Percentiles rank a stretch among this genome's conserved stretches.
These are phyloP conservation scores for Cyberlindnera petersonii DNA, from an alignment of 805 yeast genomes.

Conservation along the genomic window DNA sequence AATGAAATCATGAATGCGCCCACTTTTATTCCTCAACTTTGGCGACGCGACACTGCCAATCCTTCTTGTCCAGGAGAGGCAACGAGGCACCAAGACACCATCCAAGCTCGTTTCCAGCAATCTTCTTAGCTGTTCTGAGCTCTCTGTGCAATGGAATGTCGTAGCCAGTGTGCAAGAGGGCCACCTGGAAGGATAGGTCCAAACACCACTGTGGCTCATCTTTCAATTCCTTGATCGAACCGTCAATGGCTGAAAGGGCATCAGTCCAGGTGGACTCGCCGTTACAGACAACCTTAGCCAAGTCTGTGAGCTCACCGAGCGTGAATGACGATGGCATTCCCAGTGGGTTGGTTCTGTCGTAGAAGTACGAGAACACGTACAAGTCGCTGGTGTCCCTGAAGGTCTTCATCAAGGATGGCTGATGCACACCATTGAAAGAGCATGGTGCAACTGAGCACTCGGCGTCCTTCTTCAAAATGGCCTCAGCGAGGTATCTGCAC, in stretches of 20 bases:
- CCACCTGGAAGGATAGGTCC: slow-evolving; percentile 85
- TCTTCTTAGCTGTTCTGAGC: slow-evolving; percentile 86
- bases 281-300: slow-evolving; percentile 79
- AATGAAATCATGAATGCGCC: too few species aligned
- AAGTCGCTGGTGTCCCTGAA: slow-evolving; percentile 73
- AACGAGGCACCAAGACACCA: slow-evolving; percentile 99
- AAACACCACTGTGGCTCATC: slow-evolving; percentile 92
- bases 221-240: slow-evolving; percentile 59
- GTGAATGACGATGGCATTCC: slow-evolving; percentile 94
- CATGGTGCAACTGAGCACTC: slow-evolving; percentile 78
- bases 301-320: slow-evolving; percentile 73
- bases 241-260: slow-evolving; percentile 60
- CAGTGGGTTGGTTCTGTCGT: slow-evolving; percentile 88
- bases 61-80: slow-evolving; percentile 70
- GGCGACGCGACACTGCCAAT: slow-evolving; percentile 59
- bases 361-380: slow-evolving; percentile 90
- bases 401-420: slow-evolving; percentile 81
- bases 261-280: slow-evolving; percentile 75
- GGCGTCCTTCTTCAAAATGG: slow-evolving; percentile 75
- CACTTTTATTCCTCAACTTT: slow-evolving; percentile 14
- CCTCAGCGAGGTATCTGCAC: slow-evolving; percentile 82
- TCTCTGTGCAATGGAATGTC: slow-evolving; percentile 90
- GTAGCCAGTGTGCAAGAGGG: slow-evolving; percentile 92
- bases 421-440: slow-evolving; percentile 95
- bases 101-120: slow-evolving; percentile 86